These are phyloP conservation scores for Macrolepiota albuminosa DNA, from an alignment of 768 basidiomycete genomes.

Conservation along the genomic window DNA sequence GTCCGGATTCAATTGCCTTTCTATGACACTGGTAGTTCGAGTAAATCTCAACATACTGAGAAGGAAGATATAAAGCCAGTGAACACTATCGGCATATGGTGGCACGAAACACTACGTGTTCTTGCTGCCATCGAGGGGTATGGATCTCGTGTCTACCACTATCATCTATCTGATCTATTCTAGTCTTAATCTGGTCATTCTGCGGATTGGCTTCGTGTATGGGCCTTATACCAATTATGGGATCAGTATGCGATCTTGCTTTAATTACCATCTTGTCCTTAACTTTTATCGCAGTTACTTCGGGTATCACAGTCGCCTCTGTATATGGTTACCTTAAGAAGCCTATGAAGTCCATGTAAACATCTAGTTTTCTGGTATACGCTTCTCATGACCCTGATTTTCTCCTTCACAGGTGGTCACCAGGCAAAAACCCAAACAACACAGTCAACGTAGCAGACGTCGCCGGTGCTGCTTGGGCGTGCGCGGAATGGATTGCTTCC, in stretches of 20 bases:
- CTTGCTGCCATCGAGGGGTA: conserved; percentile 73
- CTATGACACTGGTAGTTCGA: conserved; percentile 56
- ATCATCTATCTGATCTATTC: conserved; percentile 11
- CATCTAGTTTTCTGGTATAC: not conserved
- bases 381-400: conserved; percentile 10
- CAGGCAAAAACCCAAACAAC: conserved; percentile 69
- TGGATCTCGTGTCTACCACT: conserved; percentile 16
- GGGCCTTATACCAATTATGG: conserved; percentile 79
- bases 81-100: conserved; percentile 74
- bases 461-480: conserved; percentile 72
- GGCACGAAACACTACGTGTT: conserved; percentile 80
- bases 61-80: conserved; percentile 70
- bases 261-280: conserved; percentile 7
- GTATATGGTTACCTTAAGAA: conserved; percentile 81
- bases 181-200: conserved; percentile 77
- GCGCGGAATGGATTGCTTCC: conserved; percentile 67
- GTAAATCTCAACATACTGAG: conserved; percentile 63
- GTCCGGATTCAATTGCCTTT: conserved; percentile 74
- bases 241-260: conserved; percentile 39
- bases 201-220: conserved; percentile 73
- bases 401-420: conserved; percentile 56
- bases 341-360: conserved; percentile 82
- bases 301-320: conserved; percentile 68
- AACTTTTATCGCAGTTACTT: conserved; percentile 44
- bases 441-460: conserved; percentile 79